Base-by-base conservation (phyloP, 2,329 filamentous ascomycete species). In the Penicillium italicum region DNA sequence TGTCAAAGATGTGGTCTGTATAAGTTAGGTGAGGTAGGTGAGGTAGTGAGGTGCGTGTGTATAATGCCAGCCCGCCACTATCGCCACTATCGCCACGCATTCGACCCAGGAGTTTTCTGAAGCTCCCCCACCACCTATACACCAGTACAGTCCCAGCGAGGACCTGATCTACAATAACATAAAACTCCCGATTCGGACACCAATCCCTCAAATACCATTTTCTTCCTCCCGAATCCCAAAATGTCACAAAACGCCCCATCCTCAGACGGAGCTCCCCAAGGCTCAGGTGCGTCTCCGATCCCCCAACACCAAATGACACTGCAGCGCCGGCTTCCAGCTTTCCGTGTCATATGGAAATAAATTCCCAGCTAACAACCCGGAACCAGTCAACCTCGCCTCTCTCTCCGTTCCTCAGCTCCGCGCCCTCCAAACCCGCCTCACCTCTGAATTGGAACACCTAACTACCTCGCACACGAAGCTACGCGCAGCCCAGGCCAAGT, bases 371-470 rank as follows among this genome's bases (percentile, higher is more conserved):
- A 57, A 50, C 26, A 30, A 46, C 18, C 22, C 11, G 16, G 20
- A 44, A 20, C 8, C 12, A 66, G 81, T 90, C 64, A 85, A 89
- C 70, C 80, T 99, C 67, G 85, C 87, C 66, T 85, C 83, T 58
- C 87, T 99, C 68, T 89, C 88, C 66, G 81, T 87, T 26, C 89
- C 90, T 63, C 93, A 97, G 77, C 88, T 99, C 64, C 87, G 85
- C 64, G 86, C 91, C 66, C 87, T 99, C 65, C 97, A 99, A 81
- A 91, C 94, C 74, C 93, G 97, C 74, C 87, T 99, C 63, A 93
- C 96, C 74, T 88, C 94, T 69, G 94, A 99, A 77, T 87, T 99
- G 62, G 91, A 96, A 72, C 93, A 97, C 78, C 85, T 99, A 63
- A 95, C 91, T 2, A 84, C 80, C 55, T 97, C 94, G 10, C 96